Percentiles rank a stretch among this genome's conserved stretches.
Conservation (phyloP, 495 filamentous ascomycete genomes). For the Hypoxylon perforatum region DNA sequence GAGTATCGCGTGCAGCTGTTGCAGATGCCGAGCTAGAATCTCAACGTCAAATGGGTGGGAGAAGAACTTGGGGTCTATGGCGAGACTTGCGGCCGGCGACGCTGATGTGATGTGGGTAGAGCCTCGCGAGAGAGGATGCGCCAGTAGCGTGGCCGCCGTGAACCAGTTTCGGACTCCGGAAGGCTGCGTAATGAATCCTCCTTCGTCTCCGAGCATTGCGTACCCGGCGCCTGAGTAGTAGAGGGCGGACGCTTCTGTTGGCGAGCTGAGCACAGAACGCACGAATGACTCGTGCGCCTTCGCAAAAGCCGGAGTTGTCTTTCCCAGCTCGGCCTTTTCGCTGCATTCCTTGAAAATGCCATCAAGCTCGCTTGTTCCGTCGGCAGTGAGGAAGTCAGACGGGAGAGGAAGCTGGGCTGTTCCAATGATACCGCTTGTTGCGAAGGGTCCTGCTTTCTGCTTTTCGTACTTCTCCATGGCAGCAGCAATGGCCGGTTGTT, state of each 20-base stretch:
- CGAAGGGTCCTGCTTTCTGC: neutral
- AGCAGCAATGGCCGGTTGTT: slow-evolving; percentile 63
- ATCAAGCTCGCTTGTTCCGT: neutral
- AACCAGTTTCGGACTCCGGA: too few relatives aligned
- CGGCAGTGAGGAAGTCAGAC: neutral
- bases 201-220: too few relatives aligned
- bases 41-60: slow-evolving; percentile 60
- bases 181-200: too few relatives aligned
- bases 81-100: slow-evolving; percentile 41
- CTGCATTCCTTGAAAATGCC: too few relatives aligned
- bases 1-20: slow-evolving; percentile 48
- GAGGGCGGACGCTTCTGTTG: neutral
- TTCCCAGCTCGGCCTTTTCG: neutral
- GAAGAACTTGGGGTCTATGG: slow-evolving; percentile 64
- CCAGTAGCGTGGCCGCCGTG: slow-evolving; percentile 10
- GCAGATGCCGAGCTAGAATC: slow-evolving; percentile 53
- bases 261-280: neutral
- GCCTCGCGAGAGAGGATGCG: slow-evolving; percentile 62
- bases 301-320: neutral
- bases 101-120: slow-evolving; percentile 60
- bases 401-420: neutral
- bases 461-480: slow-evolving; percentile 19
- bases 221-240: neutral
- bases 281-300: neutral
- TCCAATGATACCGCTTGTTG: neutral